Percentiles rank a stretch among this genome's conserved stretches.
These are phyloP conservation scores for Zygoascus ofunaensis DNA, from an alignment of 805 yeast genomes.

Conservation along the genomic window DNA sequence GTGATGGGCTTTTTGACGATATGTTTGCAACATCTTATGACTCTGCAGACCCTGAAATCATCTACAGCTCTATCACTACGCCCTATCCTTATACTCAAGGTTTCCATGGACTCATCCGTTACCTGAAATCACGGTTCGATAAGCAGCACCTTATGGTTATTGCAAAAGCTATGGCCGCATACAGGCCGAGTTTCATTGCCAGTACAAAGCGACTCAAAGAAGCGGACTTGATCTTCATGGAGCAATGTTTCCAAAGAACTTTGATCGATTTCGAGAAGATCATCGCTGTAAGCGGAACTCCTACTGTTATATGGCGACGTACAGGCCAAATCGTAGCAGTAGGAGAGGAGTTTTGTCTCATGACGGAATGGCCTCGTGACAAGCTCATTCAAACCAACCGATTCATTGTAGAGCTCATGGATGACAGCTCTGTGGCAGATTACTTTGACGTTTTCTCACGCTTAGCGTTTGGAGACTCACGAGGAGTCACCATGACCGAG, in stretches of 20 bases:
- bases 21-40: neutral
- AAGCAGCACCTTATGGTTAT: slow-evolving; percentile 28
- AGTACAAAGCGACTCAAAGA: slow-evolving; percentile 66
- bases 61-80: slow-evolving; percentile 64
- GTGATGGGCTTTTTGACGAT: neutral
- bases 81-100: slow-evolving; percentile 56
- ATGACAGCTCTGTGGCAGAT: slow-evolving; percentile 61
- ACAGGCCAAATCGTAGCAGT: slow-evolving; percentile 79
- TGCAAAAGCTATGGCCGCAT: slow-evolving; percentile 37
- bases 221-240: slow-evolving; percentile 57
- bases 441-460: slow-evolving; percentile 65
- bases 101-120: slow-evolving; percentile 50
- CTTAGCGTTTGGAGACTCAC: slow-evolving; percentile 53
- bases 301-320: slow-evolving; percentile 77
- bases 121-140: slow-evolving; percentile 44
- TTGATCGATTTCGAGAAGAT: slow-evolving; percentile 47
- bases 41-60: slow-evolving; percentile 29
- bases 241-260: slow-evolving; percentile 48
- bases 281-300: slow-evolving; percentile 53
- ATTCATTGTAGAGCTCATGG: slow-evolving; percentile 75
- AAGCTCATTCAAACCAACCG: slow-evolving; percentile 51
- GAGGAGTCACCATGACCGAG: slow-evolving; percentile 34
- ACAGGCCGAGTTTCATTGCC: slow-evolving; percentile 65
- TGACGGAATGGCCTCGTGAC: slow-evolving; percentile 54
- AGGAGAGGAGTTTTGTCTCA: slow-evolving; percentile 61